A percentile compares a stretch with the other conserved stretches of the same genome.
phyloP scores from a whole-genome alignment of 2,329 filamentous ascomycete genomes.

The Penicillium sp. region DNA sequence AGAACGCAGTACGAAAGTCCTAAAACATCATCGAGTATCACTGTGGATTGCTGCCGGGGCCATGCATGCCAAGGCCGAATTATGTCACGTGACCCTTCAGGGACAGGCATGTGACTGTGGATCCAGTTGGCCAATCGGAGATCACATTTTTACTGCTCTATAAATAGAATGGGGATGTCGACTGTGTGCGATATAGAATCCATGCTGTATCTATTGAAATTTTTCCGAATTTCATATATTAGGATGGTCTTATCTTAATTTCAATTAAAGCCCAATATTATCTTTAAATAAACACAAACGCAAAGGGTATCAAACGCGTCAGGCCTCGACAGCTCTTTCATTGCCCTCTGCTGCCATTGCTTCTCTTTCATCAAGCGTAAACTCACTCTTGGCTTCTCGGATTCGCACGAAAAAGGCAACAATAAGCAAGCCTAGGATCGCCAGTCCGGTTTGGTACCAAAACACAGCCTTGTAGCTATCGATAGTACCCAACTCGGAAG shows the following conservation, averaged over 20 bases:
- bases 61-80: background rate
- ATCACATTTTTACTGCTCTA: background rate
- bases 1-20: background rate
- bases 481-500: constrained; percentile 44
- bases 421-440: constrained; percentile 52
- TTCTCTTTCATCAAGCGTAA: constrained; percentile 57
- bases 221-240: background rate
- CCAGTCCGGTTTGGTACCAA: constrained; percentile 60
- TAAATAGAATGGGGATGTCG: background rate
- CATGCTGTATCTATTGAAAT: background rate
- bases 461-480: constrained; percentile 64
- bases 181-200: background rate
- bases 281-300: background rate
- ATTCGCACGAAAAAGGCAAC: constrained; percentile 56
- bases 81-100: background rate
- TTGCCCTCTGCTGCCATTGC: constrained; percentile 1
- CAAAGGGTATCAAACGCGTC: background rate
- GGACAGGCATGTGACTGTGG: background rate
- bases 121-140: background rate
- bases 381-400: constrained; percentile 55
- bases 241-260: background rate
- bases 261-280: background rate
- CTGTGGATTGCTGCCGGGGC: background rate
- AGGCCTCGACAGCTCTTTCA: background rate
- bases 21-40: background rate